Conservation (phyloP, 192 early-diverging fungal species). For the Backusella sp. region DNA sequence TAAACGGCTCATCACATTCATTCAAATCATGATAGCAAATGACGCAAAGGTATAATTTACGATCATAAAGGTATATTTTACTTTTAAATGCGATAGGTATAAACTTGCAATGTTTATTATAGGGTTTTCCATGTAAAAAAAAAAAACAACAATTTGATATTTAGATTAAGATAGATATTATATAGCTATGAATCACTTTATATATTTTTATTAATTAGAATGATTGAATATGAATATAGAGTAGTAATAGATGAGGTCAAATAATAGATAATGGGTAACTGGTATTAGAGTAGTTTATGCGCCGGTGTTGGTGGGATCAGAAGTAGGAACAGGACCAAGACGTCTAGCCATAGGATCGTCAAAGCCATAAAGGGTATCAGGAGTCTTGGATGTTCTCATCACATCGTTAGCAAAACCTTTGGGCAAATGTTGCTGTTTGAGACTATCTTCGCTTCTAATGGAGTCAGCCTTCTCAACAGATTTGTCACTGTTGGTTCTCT, state of each 20-base stretch:
- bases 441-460: neutral
- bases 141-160: neutral
- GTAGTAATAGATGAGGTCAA: neutral
- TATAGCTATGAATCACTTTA: neutral
- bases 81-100: no score
- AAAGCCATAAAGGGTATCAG: constrained; percentile 13
- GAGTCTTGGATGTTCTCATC: neutral
- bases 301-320: constrained; percentile 17
- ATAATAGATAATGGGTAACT: neutral
- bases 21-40: no score
- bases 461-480: neutral
- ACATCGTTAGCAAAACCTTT: constrained; percentile 12
- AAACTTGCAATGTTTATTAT: no score
- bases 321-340: constrained; percentile 11
- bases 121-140: no score
- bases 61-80: neutral
- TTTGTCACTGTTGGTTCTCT: neutral
- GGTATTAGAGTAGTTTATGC: constrained; percentile 1
- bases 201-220: neutral
- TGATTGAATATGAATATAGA: neutral
- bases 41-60: neutral
- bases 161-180: neutral
- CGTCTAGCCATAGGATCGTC: constrained; percentile 13
- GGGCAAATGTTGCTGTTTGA: neutral
- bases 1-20: neutral